Base-by-base conservation (phyloP, 495 filamentous ascomycete species). In the Hypoxylon fragiforme region DNA sequence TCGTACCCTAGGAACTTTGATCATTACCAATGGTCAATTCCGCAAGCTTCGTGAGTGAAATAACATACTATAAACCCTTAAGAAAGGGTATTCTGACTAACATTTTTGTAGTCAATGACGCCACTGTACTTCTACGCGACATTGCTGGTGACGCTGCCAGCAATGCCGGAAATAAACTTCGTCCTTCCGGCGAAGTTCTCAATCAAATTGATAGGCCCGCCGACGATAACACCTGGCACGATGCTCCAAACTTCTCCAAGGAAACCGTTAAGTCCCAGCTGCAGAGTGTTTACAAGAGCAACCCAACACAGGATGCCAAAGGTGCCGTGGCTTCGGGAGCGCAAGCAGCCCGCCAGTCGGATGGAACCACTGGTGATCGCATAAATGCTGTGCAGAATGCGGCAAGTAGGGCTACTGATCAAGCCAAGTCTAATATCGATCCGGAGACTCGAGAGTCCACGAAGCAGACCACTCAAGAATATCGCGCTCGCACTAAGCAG, bases 21-120 rank as follows among this genome's bases (percentile, higher is more conserved):
- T 98, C 54, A 86, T 97, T 67, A 92, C 91, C 52, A 98, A 98
- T 57, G 95, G 94, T 51, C 92, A 97, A 73, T 97, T 97, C 77
- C 82, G 91, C 38, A 97, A 97, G 77, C 82, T 97, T 15, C 72
- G 90, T 94, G 78, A 70, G 89, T 85, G 6, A 3, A n/a, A n/a
- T n/a, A n/a, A 26, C 18, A 37, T 30, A 9, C 5, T 2, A 18
- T 14, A 9, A 8, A 37, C 3, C 11, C 1, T 21, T 3, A 20
- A 0, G n/a, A 4, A 7, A 24, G 12, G 46, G n/a, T 18, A 37
- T 28, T 4, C 24, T 16, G 8, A 11, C 71, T 78, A 66, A 77
- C 44, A 50, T 18, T 13, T 51, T 13, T 7, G 30, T 54, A 94
- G 90, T 98, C 52, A 90, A 80, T 44, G 94, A 98, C 77, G 88